Conservation (phyloP, 2,329 filamentous ascomycete genomes). For the Trichoderma sp. region DNA sequence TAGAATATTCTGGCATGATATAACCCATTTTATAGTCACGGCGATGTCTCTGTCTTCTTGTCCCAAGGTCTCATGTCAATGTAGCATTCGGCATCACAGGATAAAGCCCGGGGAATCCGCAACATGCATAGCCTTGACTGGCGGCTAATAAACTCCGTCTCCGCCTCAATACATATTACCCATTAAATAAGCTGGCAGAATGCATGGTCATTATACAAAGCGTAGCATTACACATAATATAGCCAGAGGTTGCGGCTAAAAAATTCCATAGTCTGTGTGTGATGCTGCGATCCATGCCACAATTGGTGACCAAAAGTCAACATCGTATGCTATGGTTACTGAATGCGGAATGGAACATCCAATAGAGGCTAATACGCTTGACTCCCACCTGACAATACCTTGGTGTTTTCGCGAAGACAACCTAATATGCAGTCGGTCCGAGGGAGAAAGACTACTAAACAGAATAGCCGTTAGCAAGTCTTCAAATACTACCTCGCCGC, state of each 20-base stretch:
- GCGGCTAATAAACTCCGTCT: conserved; percentile 8
- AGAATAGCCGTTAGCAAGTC: background rate
- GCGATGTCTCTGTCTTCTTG: background rate
- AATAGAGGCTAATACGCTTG: background rate
- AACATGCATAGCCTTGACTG: conserved; percentile 7
- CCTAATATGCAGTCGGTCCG: background rate
- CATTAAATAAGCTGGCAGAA: conserved; percentile 4
- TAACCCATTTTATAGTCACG: background rate
- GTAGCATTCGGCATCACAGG: background rate
- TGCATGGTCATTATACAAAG: background rate
- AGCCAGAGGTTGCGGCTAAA: conserved; percentile 6
- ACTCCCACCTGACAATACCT: background rate
- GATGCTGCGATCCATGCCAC: background rate
- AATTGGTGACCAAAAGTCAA: background rate
- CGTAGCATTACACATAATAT: background rate
- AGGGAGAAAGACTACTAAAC: background rate
- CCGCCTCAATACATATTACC: background rate
- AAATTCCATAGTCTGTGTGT: background rate
- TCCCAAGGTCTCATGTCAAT: background rate
- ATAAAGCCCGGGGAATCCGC: background rate
- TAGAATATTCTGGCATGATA: background rate
- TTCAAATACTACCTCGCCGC: background rate
- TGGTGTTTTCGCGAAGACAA: background rate
- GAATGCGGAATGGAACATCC: background rate
- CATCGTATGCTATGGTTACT: too few species aligned